A percentile compares a stretch with the other conserved stretches of the same genome.
These are phyloP conservation scores for Endoconidiophora laricicola DNA, from an alignment of 2,329 filamentous ascomycete genomes.

Conservation along the genomic window DNA sequence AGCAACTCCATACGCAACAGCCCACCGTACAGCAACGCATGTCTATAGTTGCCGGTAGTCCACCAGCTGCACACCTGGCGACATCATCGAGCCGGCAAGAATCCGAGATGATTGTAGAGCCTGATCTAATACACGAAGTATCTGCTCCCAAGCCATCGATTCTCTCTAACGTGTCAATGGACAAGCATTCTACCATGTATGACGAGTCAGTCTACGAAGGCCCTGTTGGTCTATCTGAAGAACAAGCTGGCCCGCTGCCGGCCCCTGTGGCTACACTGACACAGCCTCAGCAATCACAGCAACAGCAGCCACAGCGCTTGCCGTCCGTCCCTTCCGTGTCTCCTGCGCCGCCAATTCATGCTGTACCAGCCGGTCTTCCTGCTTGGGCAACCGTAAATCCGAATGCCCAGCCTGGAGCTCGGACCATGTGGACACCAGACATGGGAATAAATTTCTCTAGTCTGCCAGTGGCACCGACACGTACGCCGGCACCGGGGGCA, in stretches of 20 bases:
- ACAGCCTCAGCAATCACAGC: background rate
- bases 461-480: slow-evolving; percentile 18
- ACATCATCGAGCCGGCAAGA: slow-evolving; percentile 1
- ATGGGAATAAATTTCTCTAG: slow-evolving; percentile 64
- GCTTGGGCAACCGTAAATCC: slow-evolving; percentile 12
- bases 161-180: background rate
- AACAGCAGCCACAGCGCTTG: background rate
- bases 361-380: slow-evolving; percentile 20
- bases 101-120: background rate
- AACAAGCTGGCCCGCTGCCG: slow-evolving; percentile 2
- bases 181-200: slow-evolving; percentile 12
- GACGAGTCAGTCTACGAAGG: slow-evolving; percentile 17
- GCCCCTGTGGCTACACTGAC: background rate
- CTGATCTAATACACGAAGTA: slow-evolving; percentile 10
- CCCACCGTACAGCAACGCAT: too few relatives aligned
- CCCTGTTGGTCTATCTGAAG: slow-evolving; percentile 1
- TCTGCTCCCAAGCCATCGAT: background rate
- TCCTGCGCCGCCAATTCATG: slow-evolving; percentile 27
- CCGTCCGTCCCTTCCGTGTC: slow-evolving; percentile 19
- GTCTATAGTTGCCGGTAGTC: slow-evolving; percentile 7
- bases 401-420: slow-evolving; percentile 23
- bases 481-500: slow-evolving; percentile 14
- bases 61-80: slow-evolving; percentile 12
- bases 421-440: slow-evolving; percentile 53
- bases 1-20: slow-evolving; percentile 4